Base-by-base conservation (phyloP, 164 flowering plant genomes). In the Hamamelis virginiana region DNA sequence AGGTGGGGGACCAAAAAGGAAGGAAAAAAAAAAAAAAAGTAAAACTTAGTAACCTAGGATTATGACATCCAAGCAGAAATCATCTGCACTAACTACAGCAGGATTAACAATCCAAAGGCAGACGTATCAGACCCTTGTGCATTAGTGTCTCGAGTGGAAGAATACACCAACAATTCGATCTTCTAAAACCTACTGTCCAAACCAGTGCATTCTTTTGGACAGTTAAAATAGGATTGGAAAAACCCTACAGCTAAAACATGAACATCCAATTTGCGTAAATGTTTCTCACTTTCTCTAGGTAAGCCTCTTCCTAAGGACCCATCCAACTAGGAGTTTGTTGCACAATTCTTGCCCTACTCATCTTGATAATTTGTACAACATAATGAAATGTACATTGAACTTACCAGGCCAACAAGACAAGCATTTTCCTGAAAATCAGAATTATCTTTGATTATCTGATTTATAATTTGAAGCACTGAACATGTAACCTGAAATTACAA, bases 321-420 rank as follows among this genome's bases (percentile, higher is more conserved):
- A 12, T 58, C 25, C 5, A 57, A 6, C 33, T 58, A 27, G 12
- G 9, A 59, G 44, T 59, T 6, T 28, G 3, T 43, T 3, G 15
- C 28, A 5, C 16, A 59, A 14, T 12, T 33, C 2, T 33, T 28
- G 21, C 44, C 45, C 21, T n/a, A 53, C 18, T 25, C 33, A 33
- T 27, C 56, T 9, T 66, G 69, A 66, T 52, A 66, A 11, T 12
- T n/a, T 19, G 47, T 52, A 21, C 63, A 67, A 26, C 21, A 15
- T 47, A 5, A 19, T 16, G 44, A 45, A 70, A 62, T 8, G 61
- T 11, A n/a, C 50, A 23, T 46, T 57, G 68, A 62, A 81, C 96
- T 83, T 78, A 96, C 99, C 79, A 96, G 74, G 69, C 99, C 99
- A 74, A 91, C 86, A 53, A 93, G 92, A 75, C 99, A 96, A 69